Percentiles rank a stretch among this genome's conserved stretches.
Conservation (phyloP, 2,329 filamentous ascomycete species). For the Colletotrichum shisoi region DNA sequence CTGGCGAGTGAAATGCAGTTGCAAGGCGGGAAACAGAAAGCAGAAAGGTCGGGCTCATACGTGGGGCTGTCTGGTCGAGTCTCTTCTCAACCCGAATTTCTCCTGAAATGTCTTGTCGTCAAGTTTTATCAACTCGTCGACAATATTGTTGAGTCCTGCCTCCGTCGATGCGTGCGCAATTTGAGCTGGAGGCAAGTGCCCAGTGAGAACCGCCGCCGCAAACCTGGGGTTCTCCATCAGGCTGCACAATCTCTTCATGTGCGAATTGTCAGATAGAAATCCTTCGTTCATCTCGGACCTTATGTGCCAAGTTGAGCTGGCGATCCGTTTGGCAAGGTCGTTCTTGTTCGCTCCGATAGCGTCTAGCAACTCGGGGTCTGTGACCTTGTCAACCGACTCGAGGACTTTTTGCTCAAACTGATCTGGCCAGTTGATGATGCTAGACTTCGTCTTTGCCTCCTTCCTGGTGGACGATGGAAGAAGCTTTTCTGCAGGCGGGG, state of each 20-base stretch:
- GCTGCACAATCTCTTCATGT: constrained; percentile 48
- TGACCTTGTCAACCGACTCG: constrained; percentile 25
- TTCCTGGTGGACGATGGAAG: neutral
- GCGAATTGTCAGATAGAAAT: constrained; percentile 47
- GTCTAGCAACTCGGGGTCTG: constrained; percentile 16
- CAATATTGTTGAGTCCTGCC: constrained; percentile 43
- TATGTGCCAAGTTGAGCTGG: constrained; percentile 42
- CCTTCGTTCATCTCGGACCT: constrained; percentile 44
- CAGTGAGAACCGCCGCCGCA: constrained; percentile 45
- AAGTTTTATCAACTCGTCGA: constrained; percentile 43
- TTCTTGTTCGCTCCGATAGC: constrained; percentile 15
- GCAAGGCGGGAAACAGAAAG: neutral
- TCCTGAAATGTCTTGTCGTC: constrained; percentile 43
- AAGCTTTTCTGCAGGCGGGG: neutral
- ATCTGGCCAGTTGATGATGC: constrained; percentile 19
- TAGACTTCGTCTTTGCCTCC: constrained; percentile 12
- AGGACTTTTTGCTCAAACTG: constrained; percentile 43
- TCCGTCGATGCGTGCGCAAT: constrained; percentile 44
- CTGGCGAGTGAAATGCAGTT: neutral
- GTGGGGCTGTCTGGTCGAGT: constrained; percentile 44
- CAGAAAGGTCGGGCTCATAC: constrained; percentile 44
- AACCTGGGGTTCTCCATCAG: constrained; percentile 46
- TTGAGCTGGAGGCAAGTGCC: constrained; percentile 43
- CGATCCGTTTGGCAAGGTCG: constrained; percentile 39
- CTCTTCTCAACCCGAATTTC: constrained; percentile 40